phyloP scores from a whole-genome alignment of 2,329 filamentous ascomycete species.

The Talaromyces atroroseus region DNA sequence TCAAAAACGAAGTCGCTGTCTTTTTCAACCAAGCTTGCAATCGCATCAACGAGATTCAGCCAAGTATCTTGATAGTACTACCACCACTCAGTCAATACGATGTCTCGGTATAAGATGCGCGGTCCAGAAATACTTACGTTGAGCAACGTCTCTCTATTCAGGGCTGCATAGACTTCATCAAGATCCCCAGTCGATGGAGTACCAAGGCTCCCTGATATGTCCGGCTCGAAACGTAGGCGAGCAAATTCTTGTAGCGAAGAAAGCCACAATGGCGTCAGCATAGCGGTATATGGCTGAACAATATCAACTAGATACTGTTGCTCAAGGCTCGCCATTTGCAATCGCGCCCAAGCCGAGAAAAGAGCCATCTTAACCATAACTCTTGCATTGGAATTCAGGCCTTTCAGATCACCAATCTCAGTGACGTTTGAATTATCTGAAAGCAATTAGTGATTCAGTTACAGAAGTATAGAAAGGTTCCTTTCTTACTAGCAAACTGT shows the following conservation, averaged over 20 bases:
- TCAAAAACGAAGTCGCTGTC: slow-evolving; percentile 98
- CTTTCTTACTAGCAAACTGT: slow-evolving; percentile 68
- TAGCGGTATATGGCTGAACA: slow-evolving; percentile 82
- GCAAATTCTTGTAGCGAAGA: slow-evolving; percentile 92
- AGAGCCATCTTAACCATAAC: slow-evolving; percentile 99
- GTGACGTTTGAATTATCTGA: slow-evolving; percentile 66
- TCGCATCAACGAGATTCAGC: slow-evolving; percentile 94
- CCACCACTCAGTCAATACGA: background rate
- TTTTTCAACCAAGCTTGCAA: slow-evolving; percentile 93
- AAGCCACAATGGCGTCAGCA: slow-evolving; percentile 87
- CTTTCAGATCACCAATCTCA: slow-evolving; percentile 86
- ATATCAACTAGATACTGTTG: slow-evolving; percentile 86
- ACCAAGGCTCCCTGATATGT: slow-evolving; percentile 86
- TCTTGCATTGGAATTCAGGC: slow-evolving; percentile 88
- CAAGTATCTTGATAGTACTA: slow-evolving; percentile 94
- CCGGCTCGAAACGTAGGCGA: slow-evolving; percentile 86
- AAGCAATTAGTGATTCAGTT: slow-evolving; percentile 12
- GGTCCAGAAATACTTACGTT: slow-evolving; percentile 44
- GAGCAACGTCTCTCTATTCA: slow-evolving; percentile 88
- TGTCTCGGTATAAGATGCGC: background rate
- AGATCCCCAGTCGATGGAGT: slow-evolving; percentile 78
- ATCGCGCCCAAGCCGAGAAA: slow-evolving; percentile 93
- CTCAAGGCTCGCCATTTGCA: slow-evolving; percentile 91
- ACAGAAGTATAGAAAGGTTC: background rate
- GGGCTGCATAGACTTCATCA: slow-evolving; percentile 87